Evolutionary conservation across 1,284 basidiomycete species (phyloP), one percentile per base, ranked within the genome.

Genomic region (Malassezia vespertilionis): DNA sequence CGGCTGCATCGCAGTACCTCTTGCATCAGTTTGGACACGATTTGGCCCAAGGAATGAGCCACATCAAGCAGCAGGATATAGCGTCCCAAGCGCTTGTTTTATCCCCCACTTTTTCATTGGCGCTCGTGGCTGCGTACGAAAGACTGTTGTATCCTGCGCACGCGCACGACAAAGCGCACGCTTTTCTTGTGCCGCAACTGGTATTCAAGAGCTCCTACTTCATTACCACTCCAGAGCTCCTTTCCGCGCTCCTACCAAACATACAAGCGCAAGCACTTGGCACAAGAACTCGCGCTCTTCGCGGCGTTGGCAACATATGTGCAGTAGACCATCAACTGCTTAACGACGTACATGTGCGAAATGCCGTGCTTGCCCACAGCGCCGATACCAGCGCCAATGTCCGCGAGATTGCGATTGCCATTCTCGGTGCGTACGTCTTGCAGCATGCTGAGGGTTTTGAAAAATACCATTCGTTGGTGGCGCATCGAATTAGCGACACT

Each of bases 401-500:
- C 15, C 82, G 91, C 27, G 93, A 99, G 71, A 86, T 87, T 5
- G 88, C 91, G 5, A 84, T 97, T 7, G 89, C 93, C 54, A 75
- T 97, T 38, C 84, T 97, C 49, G 89, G 91, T 22, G 91, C 87
- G 72, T 93, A 95, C 65, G 82, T 96, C 72, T 79, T 90, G 21
- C 82, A 86, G 48, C 82, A 83, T 2, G 84, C 86, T 0, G 80
- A 82, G 47, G 80, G 93, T 21, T 85, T 86, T 0, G 78, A 79
- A 3, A 79, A 85, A 54, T 93, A 95, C 72, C 89, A 89, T 63
- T 77, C 78, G 31, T 81, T 81, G 69, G 83, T 99, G 30, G 80
- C 83, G 3, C 82, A 84, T 46, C 82, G 90, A 8, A 85, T 93
- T 27, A 57, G 89, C 83, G 91, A 97, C 67, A 84, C 88, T 31